Percentiles rank a stretch among this genome's conserved stretches.
These are phyloP conservation scores for Neurospora intermedia DNA, from an alignment of 495 filamentous ascomycete species.

Conservation along the genomic window DNA sequence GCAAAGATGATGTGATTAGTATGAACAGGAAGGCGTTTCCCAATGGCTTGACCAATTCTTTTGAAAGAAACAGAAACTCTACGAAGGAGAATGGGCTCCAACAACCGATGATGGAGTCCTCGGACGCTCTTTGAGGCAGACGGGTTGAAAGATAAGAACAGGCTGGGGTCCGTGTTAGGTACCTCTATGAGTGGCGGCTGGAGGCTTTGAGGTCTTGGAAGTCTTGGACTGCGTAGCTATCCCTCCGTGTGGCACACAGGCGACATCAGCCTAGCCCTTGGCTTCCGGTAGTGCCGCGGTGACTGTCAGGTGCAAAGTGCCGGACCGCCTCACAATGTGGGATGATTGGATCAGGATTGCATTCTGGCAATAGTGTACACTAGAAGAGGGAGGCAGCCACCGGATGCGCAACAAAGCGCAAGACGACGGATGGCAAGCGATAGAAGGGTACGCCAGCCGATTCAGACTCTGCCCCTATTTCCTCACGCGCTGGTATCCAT, in stretches of 20 bases:
- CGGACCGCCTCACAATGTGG: neutral
- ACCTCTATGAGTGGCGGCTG: neutral
- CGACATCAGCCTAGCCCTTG: neutral
- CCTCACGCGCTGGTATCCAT: neutral
- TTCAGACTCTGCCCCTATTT: neutral
- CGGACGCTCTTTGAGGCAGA: neutral
- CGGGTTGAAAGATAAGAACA: neutral
- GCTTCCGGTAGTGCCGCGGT: neutral
- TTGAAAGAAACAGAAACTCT: neutral
- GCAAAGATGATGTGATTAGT: neutral
- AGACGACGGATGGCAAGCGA: neutral
- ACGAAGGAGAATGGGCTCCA: neutral
- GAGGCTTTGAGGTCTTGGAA: neutral
- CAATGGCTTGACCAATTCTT: neutral
- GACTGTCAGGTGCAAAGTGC: neutral
- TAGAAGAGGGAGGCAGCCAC: neutral
- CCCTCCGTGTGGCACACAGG: neutral
- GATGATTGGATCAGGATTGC: neutral
- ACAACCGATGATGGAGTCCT: neutral
- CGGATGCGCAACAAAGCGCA: neutral
- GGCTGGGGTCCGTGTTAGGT: neutral
- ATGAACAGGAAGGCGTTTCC: neutral
- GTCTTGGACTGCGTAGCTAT: neutral
- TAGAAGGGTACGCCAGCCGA: neutral
- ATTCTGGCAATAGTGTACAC: neutral